Evolutionary conservation across 2,329 filamentous ascomycete species (phyloP), one percentile per base, ranked within the genome.

Genomic region (Monosporascus sp.): DNA sequence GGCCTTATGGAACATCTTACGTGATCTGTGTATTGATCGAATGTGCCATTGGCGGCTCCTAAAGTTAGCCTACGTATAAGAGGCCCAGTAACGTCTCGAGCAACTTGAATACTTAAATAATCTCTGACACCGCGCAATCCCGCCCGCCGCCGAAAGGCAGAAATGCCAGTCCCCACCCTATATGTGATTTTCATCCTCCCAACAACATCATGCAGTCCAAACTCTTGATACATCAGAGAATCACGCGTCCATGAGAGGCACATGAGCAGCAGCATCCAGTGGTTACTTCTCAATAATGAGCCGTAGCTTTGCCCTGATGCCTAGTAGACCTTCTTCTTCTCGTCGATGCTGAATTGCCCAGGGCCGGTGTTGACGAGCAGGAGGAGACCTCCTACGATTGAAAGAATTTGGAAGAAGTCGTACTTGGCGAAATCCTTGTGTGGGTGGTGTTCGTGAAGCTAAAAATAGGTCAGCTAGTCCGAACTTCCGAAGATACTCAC

Each of bases 401-500:
- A 99, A 52, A 99, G 81, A 65, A 97, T 97, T 80, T 99, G 94
- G 86, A 99, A 99, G 81, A 99, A 99, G 73, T 99, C 94, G 83
- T 99, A 99, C 78, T 99, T 99, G 80, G 94, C 94, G 70, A 99
- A 99, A 75, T 99, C 94, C 84, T 97, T 97, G 82, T 97, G 93
- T 48, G 94, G 94, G 79, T 99, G 94, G 77, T 96, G 89, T 63
- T 93, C 88, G 78, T 97, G 93, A 62, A 99, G 90, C 89, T 96
- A 61, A 25, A 52, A 50, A 47, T 50, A 11, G 57, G 63, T 71
- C 58, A 70, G 65, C 46, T 9, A 54, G 14, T 36, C 60, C 53
- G 55, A 47, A 53, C 31, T 14, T 5, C 31, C 14, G 31, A 35
- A 14, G 31, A 35, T 35, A 5, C 31, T 35, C 47, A 44, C 35